These are phyloP conservation scores for Thinopyrum obtusiflorum DNA, from an alignment of 202 grass and related monocot species.

Conservation along the genomic window DNA sequence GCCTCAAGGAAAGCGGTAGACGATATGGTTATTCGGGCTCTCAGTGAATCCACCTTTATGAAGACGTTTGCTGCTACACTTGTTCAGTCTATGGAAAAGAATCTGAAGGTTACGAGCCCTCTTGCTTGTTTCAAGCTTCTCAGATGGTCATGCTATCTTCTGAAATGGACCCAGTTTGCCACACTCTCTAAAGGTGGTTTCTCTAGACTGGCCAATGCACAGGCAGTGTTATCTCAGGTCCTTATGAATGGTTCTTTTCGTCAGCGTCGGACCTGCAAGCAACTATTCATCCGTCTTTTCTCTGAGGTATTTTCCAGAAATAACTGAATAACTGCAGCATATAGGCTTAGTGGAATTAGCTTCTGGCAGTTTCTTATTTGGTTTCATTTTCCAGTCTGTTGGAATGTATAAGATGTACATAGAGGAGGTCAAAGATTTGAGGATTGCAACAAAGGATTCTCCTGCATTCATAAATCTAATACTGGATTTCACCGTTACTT, in stretches of 20 bases:
- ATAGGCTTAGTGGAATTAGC: slow-evolving; percentile 4
- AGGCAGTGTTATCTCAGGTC: slow-evolving; percentile 69
- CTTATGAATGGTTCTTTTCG: slow-evolving; percentile 75
- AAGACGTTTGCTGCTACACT: slow-evolving; percentile 68
- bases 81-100: slow-evolving; percentile 88
- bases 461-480: slow-evolving; percentile 69
- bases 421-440: slow-evolving; percentile 80
- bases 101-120: slow-evolving; percentile 65
- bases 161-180: slow-evolving; percentile 80
- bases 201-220: slow-evolving; percentile 72
- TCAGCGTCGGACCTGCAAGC: slow-evolving; percentile 57
- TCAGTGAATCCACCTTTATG: slow-evolving; percentile 70
- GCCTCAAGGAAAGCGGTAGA: slow-evolving; percentile 86
- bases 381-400: slow-evolving; percentile 54
- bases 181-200: slow-evolving; percentile 85
- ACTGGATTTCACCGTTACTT: slow-evolving; percentile 64
- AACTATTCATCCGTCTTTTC: slow-evolving; percentile 65
- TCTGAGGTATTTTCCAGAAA: slow-evolving; percentile 61
- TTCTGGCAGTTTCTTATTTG: slow-evolving; percentile 33
- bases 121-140: slow-evolving; percentile 82
- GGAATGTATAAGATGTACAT: slow-evolving; percentile 84
- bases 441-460: slow-evolving; percentile 62
- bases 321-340: slow-evolving; percentile 11
- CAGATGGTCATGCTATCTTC: slow-evolving; percentile 82
- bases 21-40: slow-evolving; percentile 70